These are phyloP conservation scores for Paratinospora sagittata DNA, from an alignment of 164 flowering plant species.

Conservation along the genomic window DNA sequence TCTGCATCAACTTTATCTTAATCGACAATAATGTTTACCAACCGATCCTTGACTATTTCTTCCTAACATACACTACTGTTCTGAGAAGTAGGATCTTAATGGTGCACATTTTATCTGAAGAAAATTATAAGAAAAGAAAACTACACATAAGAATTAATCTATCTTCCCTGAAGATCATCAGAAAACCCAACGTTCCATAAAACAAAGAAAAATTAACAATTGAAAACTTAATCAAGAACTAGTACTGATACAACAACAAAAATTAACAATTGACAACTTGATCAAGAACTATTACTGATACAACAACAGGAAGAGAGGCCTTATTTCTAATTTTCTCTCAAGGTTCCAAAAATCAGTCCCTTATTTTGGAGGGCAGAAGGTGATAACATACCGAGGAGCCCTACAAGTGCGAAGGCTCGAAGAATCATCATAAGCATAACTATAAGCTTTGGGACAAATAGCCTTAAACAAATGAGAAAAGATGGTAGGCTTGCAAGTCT, in stretches of 20 bases:
- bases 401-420: constrained; percentile 75
- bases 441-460: constrained; percentile 83
- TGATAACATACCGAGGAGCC: constrained; percentile 77
- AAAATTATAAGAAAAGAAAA: no score
- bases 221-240: no score
- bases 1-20: no score
- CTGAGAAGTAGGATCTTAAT: no score
- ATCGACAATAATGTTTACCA: no score
- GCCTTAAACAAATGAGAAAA: constrained; percentile 68
- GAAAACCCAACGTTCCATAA: not conserved
- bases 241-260: not conserved
- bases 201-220: not conserved
- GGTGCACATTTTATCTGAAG: no score
- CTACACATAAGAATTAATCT: no score
- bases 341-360: not conserved
- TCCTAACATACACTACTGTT: no score
- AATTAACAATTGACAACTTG: not conserved
- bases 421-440: constrained; percentile 82
- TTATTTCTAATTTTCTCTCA: not conserved
- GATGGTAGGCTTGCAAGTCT: constrained; percentile 56
- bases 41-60: no score
- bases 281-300: not conserved
- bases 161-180: not conserved
- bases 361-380: constrained; percentile 76
- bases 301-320: not conserved